phyloP scores from a whole-genome alignment of 192 early-diverging fungal species.

The Entomortierella parvispora region DNA sequence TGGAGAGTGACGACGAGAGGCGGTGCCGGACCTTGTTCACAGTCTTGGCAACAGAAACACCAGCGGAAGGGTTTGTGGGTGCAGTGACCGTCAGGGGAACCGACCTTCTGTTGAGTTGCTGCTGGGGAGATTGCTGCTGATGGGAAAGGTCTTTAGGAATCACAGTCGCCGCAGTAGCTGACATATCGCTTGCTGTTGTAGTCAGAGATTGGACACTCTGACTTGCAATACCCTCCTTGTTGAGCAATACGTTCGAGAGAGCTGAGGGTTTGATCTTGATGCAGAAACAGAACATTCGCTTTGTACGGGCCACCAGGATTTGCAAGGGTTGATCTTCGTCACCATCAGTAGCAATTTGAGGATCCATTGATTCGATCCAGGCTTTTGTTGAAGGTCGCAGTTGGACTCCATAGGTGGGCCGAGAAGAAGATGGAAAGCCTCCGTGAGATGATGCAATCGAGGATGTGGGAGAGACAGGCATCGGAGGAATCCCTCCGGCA shows the following conservation, averaged over 20 bases:
- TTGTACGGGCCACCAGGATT: constrained; percentile 14
- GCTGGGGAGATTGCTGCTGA: background rate
- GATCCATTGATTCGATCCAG: too few species aligned
- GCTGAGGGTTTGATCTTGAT: constrained; percentile 20
- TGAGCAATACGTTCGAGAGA: constrained; percentile 8
- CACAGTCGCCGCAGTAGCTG: background rate
- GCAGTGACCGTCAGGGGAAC: background rate
- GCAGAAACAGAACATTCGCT: constrained; percentile 39
- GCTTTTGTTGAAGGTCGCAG: background rate
- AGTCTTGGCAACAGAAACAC: background rate
- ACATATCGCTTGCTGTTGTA: background rate
- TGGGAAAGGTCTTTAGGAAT: too few species aligned
- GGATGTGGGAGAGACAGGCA: too few species aligned
- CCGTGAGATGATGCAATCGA: background rate
- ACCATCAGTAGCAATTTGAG: too few species aligned
- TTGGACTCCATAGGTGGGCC: constrained; percentile 37
- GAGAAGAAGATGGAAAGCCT: constrained; percentile 1
- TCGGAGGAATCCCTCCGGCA: too few species aligned
- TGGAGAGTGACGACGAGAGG: constrained; percentile 40
- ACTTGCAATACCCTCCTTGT: background rate
- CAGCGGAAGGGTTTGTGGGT: background rate
- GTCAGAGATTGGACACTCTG: background rate
- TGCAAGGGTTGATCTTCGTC: constrained; percentile 1
- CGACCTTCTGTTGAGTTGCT: background rate
- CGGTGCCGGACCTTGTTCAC: constrained; percentile 39